These are phyloP conservation scores for Panaeolus cyanescens DNA, from an alignment of 768 basidiomycete species.

Conservation along the genomic window DNA sequence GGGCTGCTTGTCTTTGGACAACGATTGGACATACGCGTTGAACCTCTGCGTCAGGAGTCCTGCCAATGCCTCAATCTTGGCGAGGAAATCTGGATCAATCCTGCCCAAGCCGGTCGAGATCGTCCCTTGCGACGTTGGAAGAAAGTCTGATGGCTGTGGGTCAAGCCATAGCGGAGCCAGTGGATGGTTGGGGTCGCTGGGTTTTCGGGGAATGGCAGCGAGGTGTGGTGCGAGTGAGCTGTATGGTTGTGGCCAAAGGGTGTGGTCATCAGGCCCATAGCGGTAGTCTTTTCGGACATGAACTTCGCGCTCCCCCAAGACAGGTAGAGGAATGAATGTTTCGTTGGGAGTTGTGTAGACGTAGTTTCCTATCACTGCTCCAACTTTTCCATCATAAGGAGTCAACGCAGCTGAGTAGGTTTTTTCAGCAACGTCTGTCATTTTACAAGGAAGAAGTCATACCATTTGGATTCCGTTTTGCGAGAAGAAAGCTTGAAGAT, in stretches of 20 bases:
- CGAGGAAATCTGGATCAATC: background rate
- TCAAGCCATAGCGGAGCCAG: conserved; percentile 3
- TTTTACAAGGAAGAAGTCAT: no score
- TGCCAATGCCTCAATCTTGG: background rate
- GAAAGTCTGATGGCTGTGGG: background rate
- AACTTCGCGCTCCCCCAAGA: background rate
- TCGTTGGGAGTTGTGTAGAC: conserved; percentile 4
- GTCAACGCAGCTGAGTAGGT: no score
- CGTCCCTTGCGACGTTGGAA: background rate
- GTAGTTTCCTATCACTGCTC: background rate
- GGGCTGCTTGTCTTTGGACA: background rate
- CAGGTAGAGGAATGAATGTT: background rate
- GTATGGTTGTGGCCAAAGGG: no score
- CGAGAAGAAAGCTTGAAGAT: background rate
- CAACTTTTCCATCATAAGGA: conserved; percentile 3
- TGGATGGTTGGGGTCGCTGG: background rate
- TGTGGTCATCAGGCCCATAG: conserved; percentile 1
- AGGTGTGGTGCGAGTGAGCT: background rate
- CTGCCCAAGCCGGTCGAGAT: conserved; percentile 3
- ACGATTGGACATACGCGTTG: background rate
- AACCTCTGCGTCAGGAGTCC: background rate
- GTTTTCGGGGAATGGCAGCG: conserved; percentile 5
- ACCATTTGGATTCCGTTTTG: no score
- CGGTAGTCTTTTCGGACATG: background rate
- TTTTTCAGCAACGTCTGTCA: no score